These are phyloP conservation scores for Calycina marina DNA, from an alignment of 2,329 filamentous ascomycete species.

Conservation along the genomic window DNA sequence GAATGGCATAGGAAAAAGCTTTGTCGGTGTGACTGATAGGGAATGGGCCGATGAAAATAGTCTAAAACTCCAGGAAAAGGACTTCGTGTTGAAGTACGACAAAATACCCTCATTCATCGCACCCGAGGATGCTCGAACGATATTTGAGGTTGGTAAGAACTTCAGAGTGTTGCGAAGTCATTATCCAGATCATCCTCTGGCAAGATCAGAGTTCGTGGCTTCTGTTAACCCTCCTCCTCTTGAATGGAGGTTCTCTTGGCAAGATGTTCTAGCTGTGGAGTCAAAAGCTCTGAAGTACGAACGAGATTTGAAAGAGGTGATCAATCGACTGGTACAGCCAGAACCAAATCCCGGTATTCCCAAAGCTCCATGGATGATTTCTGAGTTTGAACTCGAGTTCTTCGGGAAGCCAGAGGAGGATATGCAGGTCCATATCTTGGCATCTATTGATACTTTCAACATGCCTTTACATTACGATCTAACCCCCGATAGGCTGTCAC, in stretches of 20 bases:
- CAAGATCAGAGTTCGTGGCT: constrained; percentile 32
- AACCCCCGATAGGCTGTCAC: constrained; percentile 13
- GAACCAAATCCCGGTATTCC: neutral
- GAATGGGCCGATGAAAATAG: constrained; percentile 43
- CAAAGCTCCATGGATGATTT: neutral
- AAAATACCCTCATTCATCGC: constrained; percentile 61
- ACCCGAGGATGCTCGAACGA: constrained; percentile 48
- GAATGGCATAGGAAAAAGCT: constrained; percentile 34
- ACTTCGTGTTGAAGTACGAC: constrained; percentile 47
- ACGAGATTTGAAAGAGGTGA: constrained; percentile 24
- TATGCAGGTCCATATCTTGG: constrained; percentile 32
- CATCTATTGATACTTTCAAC: constrained; percentile 35
- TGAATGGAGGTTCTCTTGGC: constrained; percentile 60
- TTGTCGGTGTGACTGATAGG: constrained; percentile 43
- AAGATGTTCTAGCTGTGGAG: constrained; percentile 50
- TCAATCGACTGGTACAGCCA: constrained; percentile 15
- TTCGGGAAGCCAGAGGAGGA: constrained; percentile 33
- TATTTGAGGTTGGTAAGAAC: constrained; percentile 72
- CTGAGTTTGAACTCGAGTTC: constrained; percentile 22
- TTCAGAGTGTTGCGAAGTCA: constrained; percentile 56
- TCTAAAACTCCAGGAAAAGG: constrained; percentile 38
- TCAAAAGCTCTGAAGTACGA: constrained; percentile 40
- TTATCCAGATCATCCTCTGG: constrained; percentile 58
- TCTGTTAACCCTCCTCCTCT: constrained; percentile 39
- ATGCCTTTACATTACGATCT: constrained; percentile 20